Evolutionary conservation across 257 asterid species (phyloP).

Genomic region (Paulownia fortunei): DNA sequence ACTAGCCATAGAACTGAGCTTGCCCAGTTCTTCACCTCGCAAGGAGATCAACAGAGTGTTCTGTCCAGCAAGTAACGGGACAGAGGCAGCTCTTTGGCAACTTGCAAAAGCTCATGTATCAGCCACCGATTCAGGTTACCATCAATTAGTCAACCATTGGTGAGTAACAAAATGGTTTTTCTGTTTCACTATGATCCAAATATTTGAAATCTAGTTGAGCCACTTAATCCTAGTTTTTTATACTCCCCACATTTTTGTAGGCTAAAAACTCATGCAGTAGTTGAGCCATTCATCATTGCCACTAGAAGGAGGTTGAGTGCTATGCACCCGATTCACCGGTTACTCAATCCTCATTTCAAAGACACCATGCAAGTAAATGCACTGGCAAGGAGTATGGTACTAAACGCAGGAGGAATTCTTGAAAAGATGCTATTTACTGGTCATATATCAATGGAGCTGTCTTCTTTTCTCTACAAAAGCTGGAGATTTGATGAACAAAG

Average conservation of each 20-base stretch:
- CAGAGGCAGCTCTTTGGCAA: slow-evolving; percentile 61
- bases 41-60: slow-evolving; percentile 45
- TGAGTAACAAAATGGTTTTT: slow-evolving; percentile 21
- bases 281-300: slow-evolving; percentile 63
- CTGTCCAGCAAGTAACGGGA: slow-evolving; percentile 46
- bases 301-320: slow-evolving; percentile 55
- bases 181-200: not conserved
- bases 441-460: slow-evolving; percentile 47
- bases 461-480: slow-evolving; percentile 49
- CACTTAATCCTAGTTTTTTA: not conserved
- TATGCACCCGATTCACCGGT: slow-evolving; percentile 56
- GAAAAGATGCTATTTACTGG: slow-evolving; percentile 52
- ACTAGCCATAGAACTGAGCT: slow-evolving; percentile 56
- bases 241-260: slow-evolving; percentile 20
- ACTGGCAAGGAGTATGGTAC: slow-evolving; percentile 42
- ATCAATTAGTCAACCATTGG: slow-evolving; percentile 60
- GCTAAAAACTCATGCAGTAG: slow-evolving; percentile 56
- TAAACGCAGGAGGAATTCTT: slow-evolving; percentile 56
- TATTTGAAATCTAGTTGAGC: not conserved
- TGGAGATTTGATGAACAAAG: slow-evolving; percentile 67
- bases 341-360: slow-evolving; percentile 53
- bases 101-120: slow-evolving; percentile 65
- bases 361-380: slow-evolving; percentile 56
- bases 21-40: slow-evolving; percentile 34
- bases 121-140: slow-evolving; percentile 53